A percentile compares a stretch with the other conserved stretches of the same genome.
These are phyloP conservation scores for Leccinum solheimii DNA, from an alignment of 1,284 basidiomycete species.

Conservation along the genomic window DNA sequence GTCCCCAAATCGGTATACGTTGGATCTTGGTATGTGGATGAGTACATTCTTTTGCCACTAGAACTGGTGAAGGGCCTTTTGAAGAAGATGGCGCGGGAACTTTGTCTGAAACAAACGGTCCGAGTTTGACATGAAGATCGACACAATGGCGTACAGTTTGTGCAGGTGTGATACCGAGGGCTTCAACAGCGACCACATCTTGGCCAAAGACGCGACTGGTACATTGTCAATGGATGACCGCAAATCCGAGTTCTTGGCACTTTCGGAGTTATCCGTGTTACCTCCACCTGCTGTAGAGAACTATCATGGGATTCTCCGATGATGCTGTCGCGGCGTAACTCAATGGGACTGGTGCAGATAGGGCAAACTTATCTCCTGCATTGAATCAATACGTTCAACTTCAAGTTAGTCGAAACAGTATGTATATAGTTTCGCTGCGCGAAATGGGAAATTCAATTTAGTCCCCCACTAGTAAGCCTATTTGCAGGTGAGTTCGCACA, in stretches of 20 bases:
- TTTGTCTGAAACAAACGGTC: neutral
- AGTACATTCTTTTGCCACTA: slow-evolving; percentile 16
- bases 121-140: neutral
- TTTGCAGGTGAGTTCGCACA: no score
- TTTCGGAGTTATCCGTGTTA: no score
- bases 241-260: neutral
- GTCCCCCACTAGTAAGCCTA: neutral
- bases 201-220: slow-evolving; percentile 2
- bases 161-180: neutral
- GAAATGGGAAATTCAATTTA: neutral
- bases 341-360: no score
- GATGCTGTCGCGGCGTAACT: no score
- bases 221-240: slow-evolving; percentile 12
- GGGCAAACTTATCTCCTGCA: no score
- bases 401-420: no score
- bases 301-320: no score
- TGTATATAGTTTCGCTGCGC: neutral
- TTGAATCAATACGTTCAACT: no score
- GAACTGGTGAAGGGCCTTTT: slow-evolving; percentile 9
- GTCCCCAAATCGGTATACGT: slow-evolving; percentile 55
- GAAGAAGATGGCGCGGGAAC: neutral
- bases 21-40: slow-evolving; percentile 45
- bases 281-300: no score
- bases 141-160: neutral
- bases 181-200: slow-evolving; percentile 3